Base-by-base conservation (phyloP, 805 yeast genomes). In the Myxozyma neotropica region DNA sequence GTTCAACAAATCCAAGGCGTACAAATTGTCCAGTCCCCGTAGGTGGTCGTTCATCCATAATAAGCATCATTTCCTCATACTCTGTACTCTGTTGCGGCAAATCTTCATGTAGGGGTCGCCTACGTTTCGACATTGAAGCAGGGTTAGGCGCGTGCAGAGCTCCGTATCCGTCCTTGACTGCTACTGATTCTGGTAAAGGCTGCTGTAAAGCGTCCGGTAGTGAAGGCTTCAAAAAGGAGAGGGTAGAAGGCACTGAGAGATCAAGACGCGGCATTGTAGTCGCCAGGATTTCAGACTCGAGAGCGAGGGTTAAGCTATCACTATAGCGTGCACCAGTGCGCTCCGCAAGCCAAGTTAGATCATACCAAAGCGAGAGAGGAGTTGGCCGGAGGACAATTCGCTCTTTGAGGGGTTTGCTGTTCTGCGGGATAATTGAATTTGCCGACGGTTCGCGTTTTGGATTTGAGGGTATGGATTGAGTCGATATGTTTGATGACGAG, bases 51-150 rank as follows among this genome's bases (percentile, higher is more conserved):
- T 84, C 87, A 64, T 79, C 80, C 79, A 85, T 75, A 8, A 84
- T 78, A 31, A 86, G 77, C 98, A 93, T 93, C 70, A 91, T 78
- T 70, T 89, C 96, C 73, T 94, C 98, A 75, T 88, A 90, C 65
- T 90, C 95, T 57, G 85, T 82, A 43, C 70, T 72, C 67, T 88
- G 88, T 70, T 90, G 96, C 39, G 85, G 83, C 26, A 78, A 70
- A 64, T 87, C 90, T 69, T 86, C 91, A 67, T 85, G 90, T 46
- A 86, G 78, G 54, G 77, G 80, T 36, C 79, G 75, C 68, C 77
- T 58, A 38, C 66, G 59, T 36, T 63, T 59, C 4, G 55, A 48
- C 45, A 49, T 26, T n/a, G 54, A 39, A 3, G 39, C 51, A 13
- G 57, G 43, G 57, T 59, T 33, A 72, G 67, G 58, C 68, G 74